Evolutionary conservation across 108 stramenopile genomes (phyloP).

Genomic region (Fistulifera pelliculosa): DNA sequence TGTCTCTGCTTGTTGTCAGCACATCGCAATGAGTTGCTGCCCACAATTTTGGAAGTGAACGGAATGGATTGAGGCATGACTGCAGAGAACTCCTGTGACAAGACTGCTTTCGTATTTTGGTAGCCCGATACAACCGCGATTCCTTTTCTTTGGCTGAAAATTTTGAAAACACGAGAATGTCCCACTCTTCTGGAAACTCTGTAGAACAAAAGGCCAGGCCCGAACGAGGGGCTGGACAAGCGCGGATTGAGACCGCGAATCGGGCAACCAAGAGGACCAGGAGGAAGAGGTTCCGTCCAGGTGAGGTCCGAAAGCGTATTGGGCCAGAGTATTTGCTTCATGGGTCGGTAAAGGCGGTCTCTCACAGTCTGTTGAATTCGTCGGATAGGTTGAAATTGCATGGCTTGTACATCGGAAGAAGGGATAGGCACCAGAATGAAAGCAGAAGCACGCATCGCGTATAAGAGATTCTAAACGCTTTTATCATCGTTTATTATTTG

Average conservation of each 20-base stretch:
- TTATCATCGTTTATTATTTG: too few species aligned
- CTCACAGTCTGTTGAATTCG: too few species aligned
- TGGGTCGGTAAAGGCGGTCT: not conserved
- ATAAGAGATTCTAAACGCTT: too few species aligned
- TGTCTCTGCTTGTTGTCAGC: slow-evolving; percentile 17
- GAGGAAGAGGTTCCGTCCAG: not conserved
- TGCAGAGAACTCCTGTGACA: slow-evolving; percentile 26
- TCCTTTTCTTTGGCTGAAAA: slow-evolving; percentile 16
- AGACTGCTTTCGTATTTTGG: slow-evolving; percentile 29
- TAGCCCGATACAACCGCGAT: slow-evolving; percentile 24
- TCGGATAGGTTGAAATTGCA: too few species aligned
- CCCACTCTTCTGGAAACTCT: not conserved
- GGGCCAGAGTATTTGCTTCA: slow-evolving; percentile 3
- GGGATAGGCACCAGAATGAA: too few species aligned
- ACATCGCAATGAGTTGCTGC: slow-evolving; percentile 9
- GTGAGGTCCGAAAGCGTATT: slow-evolving; percentile 1
- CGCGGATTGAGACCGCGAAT: slow-evolving; percentile 5
- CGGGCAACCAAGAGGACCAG: slow-evolving; percentile 19
- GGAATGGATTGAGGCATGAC: not conserved
- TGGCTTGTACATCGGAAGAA: too few species aligned
- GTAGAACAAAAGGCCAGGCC: slow-evolving; percentile 1
- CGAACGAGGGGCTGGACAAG: not conserved
- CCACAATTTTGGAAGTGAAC: slow-evolving; percentile 7
- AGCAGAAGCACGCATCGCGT: too few species aligned
- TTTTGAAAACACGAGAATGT: slow-evolving; percentile 6